These are phyloP conservation scores for Aspergillus avenaceus DNA, from an alignment of 495 filamentous ascomycete genomes.

Conservation along the genomic window DNA sequence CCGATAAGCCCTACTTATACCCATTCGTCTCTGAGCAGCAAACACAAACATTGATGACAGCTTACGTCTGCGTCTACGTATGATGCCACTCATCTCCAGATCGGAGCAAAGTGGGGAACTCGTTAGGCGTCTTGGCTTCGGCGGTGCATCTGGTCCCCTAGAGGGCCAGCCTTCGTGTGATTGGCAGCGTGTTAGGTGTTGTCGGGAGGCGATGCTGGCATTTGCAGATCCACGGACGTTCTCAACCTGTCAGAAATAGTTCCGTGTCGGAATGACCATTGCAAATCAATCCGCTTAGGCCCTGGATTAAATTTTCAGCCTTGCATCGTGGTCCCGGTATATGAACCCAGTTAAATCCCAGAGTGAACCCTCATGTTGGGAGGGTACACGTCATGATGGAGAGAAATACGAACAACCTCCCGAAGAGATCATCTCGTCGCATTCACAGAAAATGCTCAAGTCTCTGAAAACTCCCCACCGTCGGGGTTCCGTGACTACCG, in stretches of 20 bases:
- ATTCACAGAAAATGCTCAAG: not conserved
- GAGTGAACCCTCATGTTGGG: not conserved
- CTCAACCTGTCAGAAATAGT: not conserved
- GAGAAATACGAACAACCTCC: not conserved
- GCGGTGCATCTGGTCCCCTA: not conserved
- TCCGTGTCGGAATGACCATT: not conserved
- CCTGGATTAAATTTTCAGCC: not conserved
- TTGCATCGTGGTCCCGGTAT: not conserved
- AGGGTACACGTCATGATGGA: not conserved
- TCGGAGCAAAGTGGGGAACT: not conserved
- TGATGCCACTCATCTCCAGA: not conserved
- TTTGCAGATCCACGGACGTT: not conserved
- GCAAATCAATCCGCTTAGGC: not conserved
- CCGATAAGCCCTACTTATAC: not conserved
- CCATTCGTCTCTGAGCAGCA: not conserved
- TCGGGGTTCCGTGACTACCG: not conserved
- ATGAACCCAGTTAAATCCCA: not conserved
- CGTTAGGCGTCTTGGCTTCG: not conserved
- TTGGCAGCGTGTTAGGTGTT: not conserved
- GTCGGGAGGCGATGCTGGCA: not conserved
- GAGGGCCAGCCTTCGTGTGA: too few species aligned
- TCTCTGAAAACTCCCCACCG: not conserved
- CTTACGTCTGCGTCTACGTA: not conserved
- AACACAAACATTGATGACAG: not conserved
- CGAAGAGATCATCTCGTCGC: not conserved